Evolutionary conservation across 2,329 filamentous ascomycete species (phyloP).

Genomic region (Curvularia sp.): DNA sequence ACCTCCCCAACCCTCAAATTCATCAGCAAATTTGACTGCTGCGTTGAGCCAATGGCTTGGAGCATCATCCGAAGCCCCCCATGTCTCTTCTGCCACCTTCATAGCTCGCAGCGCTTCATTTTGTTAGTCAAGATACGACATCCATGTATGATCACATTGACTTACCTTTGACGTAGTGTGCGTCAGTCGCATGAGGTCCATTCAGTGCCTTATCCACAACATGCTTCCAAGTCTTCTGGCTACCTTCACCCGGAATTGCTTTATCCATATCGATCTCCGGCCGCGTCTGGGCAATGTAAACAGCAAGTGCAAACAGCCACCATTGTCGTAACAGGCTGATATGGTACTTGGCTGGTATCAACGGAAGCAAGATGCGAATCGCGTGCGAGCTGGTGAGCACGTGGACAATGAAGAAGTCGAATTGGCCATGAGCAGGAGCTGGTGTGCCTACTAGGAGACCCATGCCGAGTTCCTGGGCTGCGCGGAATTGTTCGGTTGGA

Average conservation of each 20-base stretch:
- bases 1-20: slow-evolving; percentile 73
- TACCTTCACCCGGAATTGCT: slow-evolving; percentile 63
- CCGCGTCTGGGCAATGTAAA: slow-evolving; percentile 78
- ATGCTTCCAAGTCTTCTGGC: slow-evolving; percentile 77
- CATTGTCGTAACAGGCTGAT: slow-evolving; percentile 79
- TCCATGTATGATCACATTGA: neutral
- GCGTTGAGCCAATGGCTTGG: slow-evolving; percentile 70
- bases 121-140: slow-evolving; percentile 15
- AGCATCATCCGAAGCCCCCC: slow-evolving; percentile 65
- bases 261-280: slow-evolving; percentile 73
- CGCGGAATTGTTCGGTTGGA: slow-evolving; percentile 75
- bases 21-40: slow-evolving; percentile 74
- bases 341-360: slow-evolving; percentile 76
- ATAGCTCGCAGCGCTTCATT: slow-evolving; percentile 71
- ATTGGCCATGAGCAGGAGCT: slow-evolving; percentile 56
- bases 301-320: slow-evolving; percentile 82
- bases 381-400: slow-evolving; percentile 82
- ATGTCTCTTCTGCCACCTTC: slow-evolving; percentile 74
- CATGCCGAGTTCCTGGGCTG: slow-evolving; percentile 66
- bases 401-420: slow-evolving; percentile 85
- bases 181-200: slow-evolving; percentile 71
- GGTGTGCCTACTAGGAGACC: slow-evolving; percentile 65
- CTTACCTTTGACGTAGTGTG: slow-evolving; percentile 83
- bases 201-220: slow-evolving; percentile 74
- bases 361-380: slow-evolving; percentile 80